Evolutionary conservation across 192 early-diverging fungal genomes (phyloP), one percentile per base, ranked within the genome.

Genomic region (Backusella liffmaniae): DNA sequence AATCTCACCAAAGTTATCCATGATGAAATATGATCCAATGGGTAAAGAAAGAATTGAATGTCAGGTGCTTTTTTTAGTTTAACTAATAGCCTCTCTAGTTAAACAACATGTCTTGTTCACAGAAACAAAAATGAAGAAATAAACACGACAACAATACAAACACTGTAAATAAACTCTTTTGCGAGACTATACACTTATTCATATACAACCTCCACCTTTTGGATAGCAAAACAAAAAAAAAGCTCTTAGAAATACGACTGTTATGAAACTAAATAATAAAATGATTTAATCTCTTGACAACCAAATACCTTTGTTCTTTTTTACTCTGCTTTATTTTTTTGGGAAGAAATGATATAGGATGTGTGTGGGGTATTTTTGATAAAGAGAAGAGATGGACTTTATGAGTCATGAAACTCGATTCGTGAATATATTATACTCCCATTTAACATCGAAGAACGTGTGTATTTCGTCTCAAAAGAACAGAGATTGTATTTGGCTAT

Each of bases 11-110:
- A 96, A 96, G 77, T 85, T 99, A 67, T 88, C 91, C 37, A 88
- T 96, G 78, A 95, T 95, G 91, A 99, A 99, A 88, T 94, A 91
- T 77, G 97, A 99, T 84, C 97, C 97, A 42, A 85, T 90, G 74
- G 92, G 92, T 94, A 87, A 56, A 29, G 13, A 44, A 44, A 44
- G 18, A 16, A 37, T 37, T 66, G 29, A 12, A 23, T 21, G 23
- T 9, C 29, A 70, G 34, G 26, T 0, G 1, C 36, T 67, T 16
- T 32, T 59, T 21, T 56, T 21, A 7, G 72, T 53, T 46, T 35
- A 21, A 21, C 65, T 73, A 32, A 32, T 32, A 16, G 15, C 15
- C 5, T 72, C 13, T 8, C 44, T 21, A 93, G 94, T 93, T 51
- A 95, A 94, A 80, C 88, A 92, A 79, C 95, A 94, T 75, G 94